phyloP scores from a whole-genome alignment of 129 eudicot genomes.

The Logfia minima region DNA sequence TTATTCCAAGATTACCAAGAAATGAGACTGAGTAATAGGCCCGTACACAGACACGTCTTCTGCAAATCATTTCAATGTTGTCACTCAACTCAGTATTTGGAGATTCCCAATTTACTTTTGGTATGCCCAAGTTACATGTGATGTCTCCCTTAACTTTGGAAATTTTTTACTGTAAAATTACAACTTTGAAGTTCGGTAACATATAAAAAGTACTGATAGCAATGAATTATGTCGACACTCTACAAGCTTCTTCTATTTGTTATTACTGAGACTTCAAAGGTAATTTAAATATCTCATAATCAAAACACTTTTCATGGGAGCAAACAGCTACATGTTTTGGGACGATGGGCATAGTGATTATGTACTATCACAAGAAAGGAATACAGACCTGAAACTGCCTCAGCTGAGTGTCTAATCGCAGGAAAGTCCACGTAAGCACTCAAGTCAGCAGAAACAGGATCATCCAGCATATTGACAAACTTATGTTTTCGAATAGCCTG shows the following conservation, averaged over 20 bases:
- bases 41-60: constrained; percentile 73
- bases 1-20: constrained; percentile 92
- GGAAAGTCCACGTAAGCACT: constrained; percentile 93
- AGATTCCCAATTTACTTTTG: background rate
- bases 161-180: background rate
- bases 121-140: background rate
- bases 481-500: constrained; percentile 96
- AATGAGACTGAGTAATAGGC: constrained; percentile 94
- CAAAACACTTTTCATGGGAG: background rate
- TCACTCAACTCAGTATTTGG: background rate
- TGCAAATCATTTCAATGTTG: constrained; percentile 23
- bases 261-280: background rate
- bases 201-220: background rate
- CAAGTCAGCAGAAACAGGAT: constrained; percentile 94
- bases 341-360: background rate
- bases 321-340: background rate
- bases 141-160: background rate
- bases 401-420: constrained; percentile 88
- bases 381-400: constrained; percentile 74
- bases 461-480: constrained; percentile 83
- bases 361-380: background rate
- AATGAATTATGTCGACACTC: background rate
- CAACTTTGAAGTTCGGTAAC: background rate
- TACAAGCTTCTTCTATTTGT: background rate
- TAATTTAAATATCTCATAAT: background rate